Evolutionary conservation across 1,284 basidiomycete species (phyloP), one percentile per base, ranked within the genome.

Genomic region (Filobasidium uniguttulatum): DNA sequence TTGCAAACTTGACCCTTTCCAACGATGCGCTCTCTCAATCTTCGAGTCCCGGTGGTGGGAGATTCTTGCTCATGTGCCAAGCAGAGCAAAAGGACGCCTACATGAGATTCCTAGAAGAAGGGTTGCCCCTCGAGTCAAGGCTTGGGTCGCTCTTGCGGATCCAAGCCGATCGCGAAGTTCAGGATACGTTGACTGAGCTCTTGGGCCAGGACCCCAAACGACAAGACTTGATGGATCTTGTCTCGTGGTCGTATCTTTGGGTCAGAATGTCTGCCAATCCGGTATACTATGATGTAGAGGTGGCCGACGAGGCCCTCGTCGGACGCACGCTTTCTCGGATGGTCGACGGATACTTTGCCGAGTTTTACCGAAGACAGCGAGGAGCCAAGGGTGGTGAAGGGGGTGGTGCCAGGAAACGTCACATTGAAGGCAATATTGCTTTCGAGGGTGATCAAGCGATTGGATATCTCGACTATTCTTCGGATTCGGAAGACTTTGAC

Each of bases 61-160:
- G 75, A 54, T 93, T 87, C 71, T 76, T 82, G 60, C 69, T 97
- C 53, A 83, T 97, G 70, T 91, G 89, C 65, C 85, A 90, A 63
- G 73, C 80, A 23, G 85, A 94, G 65, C 76, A 80, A 48, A 76
- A 80, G 59, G 82, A 85, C 59, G 81, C 81, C 10, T 82, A 87
- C 60, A 75, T 78, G 38, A 80, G 83, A 20, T 85, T 91, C 71
- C 70, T 98, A 52, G 78, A 80, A 43, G 80, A 87, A 28, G 94
- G 94, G 6, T 71, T 94, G 19, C 86, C 89, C 0, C 71, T 97
- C 23, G 93, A 97, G 68, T 96, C 90, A 1, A 72, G 73, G 23
- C 67, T 96, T 14, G 34, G 47, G 23, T 40, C 46, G 3, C 38
- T 46, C 2, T 46, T 60, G 12, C 31, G 41, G 25, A 33, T 37